Conservation (phyloP, 257 asterid genomes). For the Marsdenia floribunda region DNA sequence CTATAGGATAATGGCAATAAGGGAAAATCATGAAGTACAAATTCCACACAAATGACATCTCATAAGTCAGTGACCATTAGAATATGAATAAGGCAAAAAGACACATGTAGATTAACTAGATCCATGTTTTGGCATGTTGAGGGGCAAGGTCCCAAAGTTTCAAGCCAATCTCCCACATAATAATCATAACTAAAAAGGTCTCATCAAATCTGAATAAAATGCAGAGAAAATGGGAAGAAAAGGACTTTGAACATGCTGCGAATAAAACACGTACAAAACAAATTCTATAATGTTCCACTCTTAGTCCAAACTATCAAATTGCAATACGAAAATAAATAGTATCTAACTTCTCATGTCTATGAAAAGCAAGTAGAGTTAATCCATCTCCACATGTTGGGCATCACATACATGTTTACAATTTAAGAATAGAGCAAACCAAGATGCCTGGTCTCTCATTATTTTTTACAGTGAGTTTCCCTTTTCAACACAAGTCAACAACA, state of each 20-base stretch:
- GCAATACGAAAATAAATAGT: background rate
- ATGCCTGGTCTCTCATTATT: slow-evolving; percentile 1
- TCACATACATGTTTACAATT: background rate
- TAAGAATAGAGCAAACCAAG: background rate
- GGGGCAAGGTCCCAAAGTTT: background rate
- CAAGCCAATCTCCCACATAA: background rate
- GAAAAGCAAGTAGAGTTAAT: background rate
- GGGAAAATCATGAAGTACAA: background rate
- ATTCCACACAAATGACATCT: background rate
- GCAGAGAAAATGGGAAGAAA: background rate
- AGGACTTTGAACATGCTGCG: background rate
- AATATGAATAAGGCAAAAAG: background rate
- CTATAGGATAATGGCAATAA: background rate
- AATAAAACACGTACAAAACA: background rate
- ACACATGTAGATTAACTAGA: background rate
- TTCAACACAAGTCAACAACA: background rate
- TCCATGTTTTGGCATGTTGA: background rate
- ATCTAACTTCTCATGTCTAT: background rate
- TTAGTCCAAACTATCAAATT: background rate
- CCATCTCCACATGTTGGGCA: background rate
- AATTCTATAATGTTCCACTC: background rate
- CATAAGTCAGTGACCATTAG: background rate
- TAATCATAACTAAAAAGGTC: background rate
- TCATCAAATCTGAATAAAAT: background rate
- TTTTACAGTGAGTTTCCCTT: background rate